Evolutionary conservation across 306 rosid genomes (phyloP).

Genomic region (Canavalia ensiformis): DNA sequence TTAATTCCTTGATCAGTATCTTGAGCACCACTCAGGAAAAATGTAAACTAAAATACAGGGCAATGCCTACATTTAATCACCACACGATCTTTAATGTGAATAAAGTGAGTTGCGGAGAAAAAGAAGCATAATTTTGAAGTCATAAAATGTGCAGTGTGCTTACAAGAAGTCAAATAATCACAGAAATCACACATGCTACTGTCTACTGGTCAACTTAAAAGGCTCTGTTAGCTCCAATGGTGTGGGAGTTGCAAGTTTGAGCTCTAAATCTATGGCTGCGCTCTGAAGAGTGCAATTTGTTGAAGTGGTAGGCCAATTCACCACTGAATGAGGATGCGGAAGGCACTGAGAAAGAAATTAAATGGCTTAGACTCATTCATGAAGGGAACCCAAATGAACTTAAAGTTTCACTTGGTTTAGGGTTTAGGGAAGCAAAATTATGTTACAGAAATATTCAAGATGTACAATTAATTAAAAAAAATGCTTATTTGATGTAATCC

Average conservation of each 20-base stretch:
- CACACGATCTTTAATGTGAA: too few species aligned
- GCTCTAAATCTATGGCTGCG: slow-evolving; percentile 66
- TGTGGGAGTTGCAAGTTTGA: slow-evolving; percentile 71
- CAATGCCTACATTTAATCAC: too few species aligned
- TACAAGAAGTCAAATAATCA: background rate
- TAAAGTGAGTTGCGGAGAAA: background rate
- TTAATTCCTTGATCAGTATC: too few species aligned
- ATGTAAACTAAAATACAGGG: too few species aligned
- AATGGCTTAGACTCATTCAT: slow-evolving; percentile 22
- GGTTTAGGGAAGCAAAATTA: background rate
- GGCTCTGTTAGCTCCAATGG: slow-evolving; percentile 48
- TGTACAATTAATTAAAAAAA: background rate
- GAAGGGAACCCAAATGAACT: slow-evolving; percentile 20
- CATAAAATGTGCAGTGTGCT: background rate
- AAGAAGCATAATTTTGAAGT: background rate
- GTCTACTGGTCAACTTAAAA: slow-evolving; percentile 9
- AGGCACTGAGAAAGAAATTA: slow-evolving; percentile 32
- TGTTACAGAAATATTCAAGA: too few species aligned
- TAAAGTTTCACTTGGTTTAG: slow-evolving; percentile 37
- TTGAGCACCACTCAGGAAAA: too few species aligned
- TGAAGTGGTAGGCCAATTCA: slow-evolving; percentile 39
- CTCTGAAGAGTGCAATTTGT: slow-evolving; percentile 23
- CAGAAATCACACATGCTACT: background rate
- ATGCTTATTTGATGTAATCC: background rate
- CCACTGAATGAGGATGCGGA: slow-evolving; percentile 28